Conservation (phyloP, 805 yeast species). For the Zygoascus bituminiphila region DNA sequence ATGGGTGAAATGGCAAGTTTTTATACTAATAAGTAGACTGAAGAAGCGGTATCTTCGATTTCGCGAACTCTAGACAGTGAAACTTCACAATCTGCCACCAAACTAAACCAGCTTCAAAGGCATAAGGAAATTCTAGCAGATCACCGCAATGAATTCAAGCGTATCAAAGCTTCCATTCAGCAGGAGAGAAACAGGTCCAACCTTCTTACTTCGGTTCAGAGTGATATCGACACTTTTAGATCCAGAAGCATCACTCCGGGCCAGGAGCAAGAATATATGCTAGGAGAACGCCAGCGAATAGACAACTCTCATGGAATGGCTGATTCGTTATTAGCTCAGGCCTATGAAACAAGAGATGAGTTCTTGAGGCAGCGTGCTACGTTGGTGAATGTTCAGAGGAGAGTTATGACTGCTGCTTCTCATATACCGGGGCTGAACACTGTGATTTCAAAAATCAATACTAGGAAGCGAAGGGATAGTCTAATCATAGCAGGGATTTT, state of each 20-base stretch:
- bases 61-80: conserved; percentile 49
- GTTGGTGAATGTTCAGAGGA: conserved; percentile 54
- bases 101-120: conserved; percentile 71
- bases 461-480: conserved; percentile 83
- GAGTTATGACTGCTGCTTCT: conserved; percentile 52
- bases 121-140: conserved; percentile 71
- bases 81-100: conserved; percentile 56
- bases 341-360: conserved; percentile 84
- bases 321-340: conserved; percentile 74
- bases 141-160: conserved; percentile 53
- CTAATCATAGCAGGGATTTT: conserved; percentile 71
- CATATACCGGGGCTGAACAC: conserved; percentile 77
- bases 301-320: conserved; percentile 67
- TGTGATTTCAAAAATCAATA: conserved; percentile 69
- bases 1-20: conserved; percentile 14
- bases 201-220: conserved; percentile 63
- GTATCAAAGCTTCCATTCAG: conserved; percentile 48
- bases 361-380: conserved; percentile 60
- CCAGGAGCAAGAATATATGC: conserved; percentile 60
- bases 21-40: conserved; percentile 40
- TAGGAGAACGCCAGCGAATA: conserved; percentile 67
- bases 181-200: conserved; percentile 75
- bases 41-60: conserved; percentile 44
- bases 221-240: conserved; percentile 63
- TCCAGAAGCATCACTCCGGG: conserved; percentile 29